Base-by-base conservation (phyloP, 129 eudicot genomes). In the carrot (Daucus carota) region DNA sequence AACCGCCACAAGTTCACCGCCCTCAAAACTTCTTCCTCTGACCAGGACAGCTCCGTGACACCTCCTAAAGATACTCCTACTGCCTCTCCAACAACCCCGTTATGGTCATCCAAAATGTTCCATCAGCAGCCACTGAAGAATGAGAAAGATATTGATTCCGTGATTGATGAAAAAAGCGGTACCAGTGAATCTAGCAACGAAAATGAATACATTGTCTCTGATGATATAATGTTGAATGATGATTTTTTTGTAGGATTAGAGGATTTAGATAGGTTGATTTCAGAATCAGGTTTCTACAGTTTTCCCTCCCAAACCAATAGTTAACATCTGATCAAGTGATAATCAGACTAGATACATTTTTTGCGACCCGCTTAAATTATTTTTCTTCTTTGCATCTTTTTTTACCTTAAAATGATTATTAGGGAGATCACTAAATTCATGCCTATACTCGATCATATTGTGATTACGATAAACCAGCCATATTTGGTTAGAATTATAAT, bases 241-340 rank as follows among this genome's bases (percentile, higher is more conserved):
- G 80, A 77, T 5, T 63, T 92, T 81, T 92, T 92, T 54, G 86
- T 84, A 65, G 96, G 93, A 17, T 81, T 92, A 74, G 92, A 88
- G 47, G 90, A 90, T 79, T 80, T 92, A 46, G 89, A 84, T 73
- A 86, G 80, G 6, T 75, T 80, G 41, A 50, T 48, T 42, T 79
- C 80, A 32, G 85, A 81, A 22, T 72, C 81, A 48, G 73, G 80
- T 14, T 76, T 71, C 73, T 70, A 71, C 29, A 78, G 79, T 43
- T 62, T 44, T 76, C 80, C 84, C 28, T 48, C 74, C 41, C 41
- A 48, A 29, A 77, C 79, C 31, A 76, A 80, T 76, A 85, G 68
- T 63, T 71, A 73, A 75, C 76, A 52, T 83, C 74, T 80, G 82
- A 65, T 57, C 3, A n/a, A 54, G 31, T 54, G 31, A 54, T 29